phyloP scores from a whole-genome alignment of 2,329 filamentous ascomycete species.

The Sclerotinia subarctica region DNA sequence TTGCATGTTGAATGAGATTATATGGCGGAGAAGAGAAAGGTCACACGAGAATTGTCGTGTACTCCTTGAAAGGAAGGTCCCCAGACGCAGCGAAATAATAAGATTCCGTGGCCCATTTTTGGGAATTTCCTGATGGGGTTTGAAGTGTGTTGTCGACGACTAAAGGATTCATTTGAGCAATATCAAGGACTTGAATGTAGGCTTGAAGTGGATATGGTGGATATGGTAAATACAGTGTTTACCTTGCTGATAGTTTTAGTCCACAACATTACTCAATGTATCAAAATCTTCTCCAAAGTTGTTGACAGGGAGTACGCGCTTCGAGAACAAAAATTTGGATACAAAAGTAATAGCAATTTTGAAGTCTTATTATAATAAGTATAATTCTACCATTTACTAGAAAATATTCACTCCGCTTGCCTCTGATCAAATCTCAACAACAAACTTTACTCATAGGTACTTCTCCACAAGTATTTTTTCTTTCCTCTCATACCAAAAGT shows the following conservation, averaged over 20 bases:
- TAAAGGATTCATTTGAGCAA: constrained; percentile 21
- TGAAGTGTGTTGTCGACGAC: constrained; percentile 19
- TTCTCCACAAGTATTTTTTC: constrained; percentile 5
- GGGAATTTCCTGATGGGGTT: neutral
- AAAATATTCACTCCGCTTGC: constrained; percentile 21
- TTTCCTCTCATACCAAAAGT: constrained; percentile 14
- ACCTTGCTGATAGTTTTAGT: neutral
- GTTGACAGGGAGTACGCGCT: neutral
- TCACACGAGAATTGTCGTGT: constrained; percentile 14
- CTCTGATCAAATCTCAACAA: constrained; percentile 18
- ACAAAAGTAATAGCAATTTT: neutral
- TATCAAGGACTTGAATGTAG: constrained; percentile 26
- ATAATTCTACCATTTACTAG: constrained; percentile 11
- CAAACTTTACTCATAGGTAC: constrained; percentile 20
- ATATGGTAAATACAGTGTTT: constrained; percentile 22
- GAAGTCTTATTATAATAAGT: neutral
- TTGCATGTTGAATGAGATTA: neutral
- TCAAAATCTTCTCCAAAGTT: no score
- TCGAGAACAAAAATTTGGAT: no score
- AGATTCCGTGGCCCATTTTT: constrained; percentile 20
- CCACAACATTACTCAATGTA: neutral
- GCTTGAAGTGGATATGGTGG: constrained; percentile 16
- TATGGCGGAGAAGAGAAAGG: neutral
- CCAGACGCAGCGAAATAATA: constrained; percentile 24
- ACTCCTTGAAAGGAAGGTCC: constrained; percentile 10